Base-by-base conservation (phyloP, 2,329 filamentous ascomycete genomes). In the Apiospora kogelbergensis region DNA sequence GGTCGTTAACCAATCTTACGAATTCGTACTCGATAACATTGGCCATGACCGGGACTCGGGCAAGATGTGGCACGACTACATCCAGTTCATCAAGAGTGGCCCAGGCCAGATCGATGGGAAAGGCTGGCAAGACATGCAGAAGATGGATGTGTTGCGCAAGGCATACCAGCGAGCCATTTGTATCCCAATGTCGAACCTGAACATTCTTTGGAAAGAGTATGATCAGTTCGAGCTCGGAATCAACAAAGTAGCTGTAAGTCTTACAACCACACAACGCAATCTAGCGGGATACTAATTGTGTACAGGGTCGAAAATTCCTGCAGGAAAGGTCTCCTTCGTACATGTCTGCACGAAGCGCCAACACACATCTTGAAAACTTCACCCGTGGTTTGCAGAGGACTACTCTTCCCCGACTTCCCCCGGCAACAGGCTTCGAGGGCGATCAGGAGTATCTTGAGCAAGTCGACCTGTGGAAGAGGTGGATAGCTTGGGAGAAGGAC, bases 51-150 rank as follows among this genome's bases (percentile, higher is more conserved):
- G 94, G 76, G 94, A 97, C 76, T 91, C 95, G 13, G 95, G 94
- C 44, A 89, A 87, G 72, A 91, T 99, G 68, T 99, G 96, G 96
- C 89, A 92, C 70, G 96, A 99, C 73, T 98, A 98, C 76, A 91
- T 99, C 71, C 90, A 96, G 73, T 98, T 99, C 78, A 89, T 98
- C 80, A 95, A 94, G 78, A 93, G 89, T 46, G 93, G 92, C 0
- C 96, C 96, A 1, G 96, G 96, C 6, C 90, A 90, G 69, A 88
- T 96, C 69, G 95, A 95, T 33, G 96, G 95, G 57, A 91, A 86
- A 69, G 91, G 89, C 69, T 99, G 96, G 97, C 95, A 98, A 80
- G 96, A 98, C 77, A 93, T 95, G 81, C 96, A 98, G 78, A 99
- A 99, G 85, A 97, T 97, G 92, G 96, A 99, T 75, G 86, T 93